A percentile compares a stretch with the other conserved stretches of the same genome.
These are phyloP conservation scores for Dryas alaskensis DNA, from an alignment of 306 rosid genomes.

Conservation along the genomic window DNA sequence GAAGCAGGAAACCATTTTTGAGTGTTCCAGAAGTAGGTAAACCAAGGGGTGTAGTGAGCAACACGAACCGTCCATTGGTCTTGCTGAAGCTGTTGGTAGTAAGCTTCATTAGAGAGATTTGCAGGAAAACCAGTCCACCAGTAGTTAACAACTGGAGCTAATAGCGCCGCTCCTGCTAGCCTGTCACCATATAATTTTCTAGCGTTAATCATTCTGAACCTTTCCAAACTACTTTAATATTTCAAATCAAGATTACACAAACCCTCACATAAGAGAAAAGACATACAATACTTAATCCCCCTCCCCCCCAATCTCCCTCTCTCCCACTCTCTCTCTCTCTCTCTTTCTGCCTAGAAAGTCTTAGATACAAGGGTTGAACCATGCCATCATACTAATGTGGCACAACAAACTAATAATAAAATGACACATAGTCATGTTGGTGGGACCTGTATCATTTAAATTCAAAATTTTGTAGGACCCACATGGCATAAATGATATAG, in stretches of 20 bases:
- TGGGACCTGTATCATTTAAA: not conserved
- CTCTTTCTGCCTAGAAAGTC: not conserved
- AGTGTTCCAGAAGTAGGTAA: conserved; percentile 91
- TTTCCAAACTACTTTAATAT: too few relatives aligned
- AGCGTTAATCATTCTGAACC: too few relatives aligned
- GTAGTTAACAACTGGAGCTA: conserved; percentile 68
- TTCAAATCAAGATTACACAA: not conserved
- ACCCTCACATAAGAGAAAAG: conserved; percentile 15
- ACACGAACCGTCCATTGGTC: conserved; percentile 83
- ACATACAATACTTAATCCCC: not conserved
- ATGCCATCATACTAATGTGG: not conserved
- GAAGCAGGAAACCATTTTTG: conserved; percentile 70
- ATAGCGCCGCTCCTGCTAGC: conserved; percentile 71
- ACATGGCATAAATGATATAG: not conserved
- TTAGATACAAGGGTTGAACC: not conserved
- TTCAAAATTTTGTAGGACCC: not conserved
- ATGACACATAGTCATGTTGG: too few relatives aligned
- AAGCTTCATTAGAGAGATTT: conserved; percentile 56
- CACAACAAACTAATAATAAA: not conserved
- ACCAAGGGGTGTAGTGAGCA: conserved; percentile 75
- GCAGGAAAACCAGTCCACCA: conserved; percentile 86
- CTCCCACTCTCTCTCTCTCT: not conserved
- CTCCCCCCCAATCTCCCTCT: not conserved
- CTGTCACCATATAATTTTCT: conserved; percentile 32
- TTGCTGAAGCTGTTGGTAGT: conserved; percentile 23